Base-by-base conservation (phyloP, 306 rosid species). In the Fragaria ananassa region DNA sequence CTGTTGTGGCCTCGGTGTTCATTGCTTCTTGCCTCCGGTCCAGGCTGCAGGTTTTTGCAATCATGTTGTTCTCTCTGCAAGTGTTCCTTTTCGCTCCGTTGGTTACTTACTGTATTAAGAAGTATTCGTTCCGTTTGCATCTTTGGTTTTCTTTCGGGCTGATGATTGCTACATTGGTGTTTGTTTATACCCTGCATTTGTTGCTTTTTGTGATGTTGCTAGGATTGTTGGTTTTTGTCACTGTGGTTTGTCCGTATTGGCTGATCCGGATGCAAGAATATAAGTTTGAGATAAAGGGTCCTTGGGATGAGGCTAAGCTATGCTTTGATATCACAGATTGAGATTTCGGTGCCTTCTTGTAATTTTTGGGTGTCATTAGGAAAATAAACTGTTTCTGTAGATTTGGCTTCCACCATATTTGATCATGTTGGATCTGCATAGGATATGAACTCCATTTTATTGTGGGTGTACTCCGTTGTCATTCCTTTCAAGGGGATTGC, bases 281-380 rank as follows among this genome's bases (percentile, higher is more conserved):
- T 78, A 94, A 91, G 84, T 94, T 94, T 80, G 96, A 88, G 84
- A 94, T 94, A 76, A 91, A 91, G 81, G 97, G 97, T 54, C 97
- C 98, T 8, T 94, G 98, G 98, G 97, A 94, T 67, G 98, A 94
- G 87, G 98, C 94, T 68, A 94, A 89, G 87, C 97, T 91, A 81
- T 94, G 96, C 79, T 91, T 91, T 85, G 93, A 87, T 79, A 90
- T 94, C 23, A 91, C 90, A 54, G 98, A 93, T 73, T 93, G 86
- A 83, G 74, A 62, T 71, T 34, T 46, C 41, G 47, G 14, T 51
- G 46, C 53, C 45, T 27, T 41, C 1, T 23, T 18, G 15, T 12
- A 0, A 10, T 34, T 1, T 23, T 76, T 23, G 74, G 27, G 19
- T 19, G 25, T 17, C 14, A 27, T 35, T 21, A 65, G 42, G 41